phyloP scores from a whole-genome alignment of 257 asterid species.

The Cruciata laevipes region DNA sequence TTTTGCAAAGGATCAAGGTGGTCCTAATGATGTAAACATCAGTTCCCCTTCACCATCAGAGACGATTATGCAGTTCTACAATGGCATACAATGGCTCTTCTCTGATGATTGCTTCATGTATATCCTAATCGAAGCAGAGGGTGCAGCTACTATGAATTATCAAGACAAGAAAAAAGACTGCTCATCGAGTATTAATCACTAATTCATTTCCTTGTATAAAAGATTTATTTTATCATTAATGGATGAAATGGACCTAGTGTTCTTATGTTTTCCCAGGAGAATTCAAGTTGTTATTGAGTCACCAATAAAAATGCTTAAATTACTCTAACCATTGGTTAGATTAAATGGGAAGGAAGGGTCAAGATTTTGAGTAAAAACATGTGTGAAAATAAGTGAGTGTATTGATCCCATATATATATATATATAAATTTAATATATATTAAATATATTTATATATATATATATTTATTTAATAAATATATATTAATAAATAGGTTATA shows the following conservation, averaged over 20 bases:
- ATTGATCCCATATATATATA: too few species aligned
- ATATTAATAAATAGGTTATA: too few species aligned
- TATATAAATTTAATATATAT: too few species aligned
- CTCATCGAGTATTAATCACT: slow-evolving; percentile 46
- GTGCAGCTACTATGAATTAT: slow-evolving; percentile 53
- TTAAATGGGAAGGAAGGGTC: too few species aligned
- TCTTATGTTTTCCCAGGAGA: slow-evolving; percentile 36
- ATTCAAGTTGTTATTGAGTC: slow-evolving; percentile 56
- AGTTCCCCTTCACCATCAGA: slow-evolving; percentile 36
- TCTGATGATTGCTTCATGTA: slow-evolving; percentile 43
- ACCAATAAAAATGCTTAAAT: slow-evolving; percentile 71
- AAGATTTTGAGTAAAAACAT: too few species aligned
- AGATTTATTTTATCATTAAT: neutral
- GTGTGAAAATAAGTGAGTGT: too few species aligned
- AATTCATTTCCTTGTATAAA: neutral
- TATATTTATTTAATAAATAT: too few species aligned
- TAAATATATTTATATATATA: too few species aligned
- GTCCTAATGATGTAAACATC: slow-evolving; percentile 9
- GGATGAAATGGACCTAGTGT: neutral
- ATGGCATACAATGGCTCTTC: slow-evolving; percentile 37
- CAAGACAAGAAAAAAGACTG: slow-evolving; percentile 35
- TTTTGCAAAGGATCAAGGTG: slow-evolving; percentile 13
- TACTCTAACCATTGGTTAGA: too few species aligned
- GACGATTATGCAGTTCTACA: slow-evolving; percentile 42
- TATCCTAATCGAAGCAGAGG: slow-evolving; percentile 43